Conservation (phyloP, 2,329 filamentous ascomycete genomes). For the Ramularia collo-cygni region DNA sequence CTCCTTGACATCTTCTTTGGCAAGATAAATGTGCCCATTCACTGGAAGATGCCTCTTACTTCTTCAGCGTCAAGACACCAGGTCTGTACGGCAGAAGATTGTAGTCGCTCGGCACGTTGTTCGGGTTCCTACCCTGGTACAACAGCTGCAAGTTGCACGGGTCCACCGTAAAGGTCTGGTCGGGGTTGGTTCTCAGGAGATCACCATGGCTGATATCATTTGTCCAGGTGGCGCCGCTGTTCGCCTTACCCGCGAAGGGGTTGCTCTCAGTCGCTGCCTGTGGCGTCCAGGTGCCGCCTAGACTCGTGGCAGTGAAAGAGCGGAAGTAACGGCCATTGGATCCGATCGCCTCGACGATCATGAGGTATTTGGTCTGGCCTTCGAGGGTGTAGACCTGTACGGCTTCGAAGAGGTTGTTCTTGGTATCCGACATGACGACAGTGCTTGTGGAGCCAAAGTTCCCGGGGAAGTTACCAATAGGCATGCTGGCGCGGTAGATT, state of each 20-base stretch:
- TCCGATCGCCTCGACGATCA: conserved; percentile 61
- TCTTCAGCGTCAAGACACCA: conserved; percentile 45
- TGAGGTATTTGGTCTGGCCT: conserved; percentile 53
- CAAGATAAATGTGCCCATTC: too few relatives aligned
- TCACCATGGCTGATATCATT: conserved; percentile 63
- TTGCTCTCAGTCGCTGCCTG: conserved; percentile 49
- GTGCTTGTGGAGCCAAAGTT: conserved; percentile 49
- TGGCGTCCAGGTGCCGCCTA: conserved; percentile 52
- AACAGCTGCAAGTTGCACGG: conserved; percentile 59
- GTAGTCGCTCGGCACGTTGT: conserved; percentile 38
- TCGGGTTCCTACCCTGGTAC: conserved; percentile 53
- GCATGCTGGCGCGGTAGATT: conserved; percentile 59
- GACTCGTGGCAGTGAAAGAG: conserved; percentile 54
- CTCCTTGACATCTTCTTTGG: too few relatives aligned
- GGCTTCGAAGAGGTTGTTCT: conserved; percentile 57
- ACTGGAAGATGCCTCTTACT: too few relatives aligned
- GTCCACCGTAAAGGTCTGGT: conserved; percentile 58
- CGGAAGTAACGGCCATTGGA: conserved; percentile 56
- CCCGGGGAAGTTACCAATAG: conserved; percentile 55
- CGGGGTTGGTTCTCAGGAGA: conserved; percentile 48
- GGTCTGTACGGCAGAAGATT: conserved; percentile 48
- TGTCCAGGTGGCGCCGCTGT: conserved; percentile 59
- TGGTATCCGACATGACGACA: conserved; percentile 47
- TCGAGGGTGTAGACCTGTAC: conserved; percentile 58
- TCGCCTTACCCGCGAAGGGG: conserved; percentile 63